Evolutionary conservation across 164 flowering plant species (phyloP), one percentile per base, ranked within the genome.

Genomic region (Piper longum): DNA sequence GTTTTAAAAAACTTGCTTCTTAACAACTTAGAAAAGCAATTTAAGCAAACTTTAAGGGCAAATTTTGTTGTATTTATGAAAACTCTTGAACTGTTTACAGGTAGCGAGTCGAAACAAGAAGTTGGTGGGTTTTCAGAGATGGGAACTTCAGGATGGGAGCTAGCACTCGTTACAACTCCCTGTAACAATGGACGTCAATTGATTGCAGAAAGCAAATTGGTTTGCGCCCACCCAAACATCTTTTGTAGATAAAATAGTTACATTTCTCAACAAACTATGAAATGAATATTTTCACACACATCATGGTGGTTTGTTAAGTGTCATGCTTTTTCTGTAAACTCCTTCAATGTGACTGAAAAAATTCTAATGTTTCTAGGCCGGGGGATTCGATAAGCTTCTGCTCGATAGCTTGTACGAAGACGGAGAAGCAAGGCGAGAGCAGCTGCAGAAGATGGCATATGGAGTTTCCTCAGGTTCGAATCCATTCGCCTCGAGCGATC

Each of bases 401-500:
- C 91, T 91, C 0, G 89, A 95, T 66, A 95, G 99, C 78, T 76
- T 95, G 69, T 95, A 95, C 54, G 97, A 88, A 39, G 93, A 95
- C 74, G 89, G 79, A 1, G 63, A 66, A 51, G 72, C 91, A 0
- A 76, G 96, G 72, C 82, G 12, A 48, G 14, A 81, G 7, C 90
- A 89, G 57, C 55, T 74, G 59, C 52, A 75, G 62, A 82, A 81
- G 64, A 84, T 85, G 41, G 90, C 85, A 4, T 86, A 79, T 62
- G 85, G 75, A 36, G 67, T 41, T 17, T 74, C 78, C 16, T 72
- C 58, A 74, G 51, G 62, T 19, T 77, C 63, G 43, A 86, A 81
- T 64, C 83, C 83, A 14, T 81, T 76, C 41, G 76, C 80, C n/a
- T 77, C 64, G 26, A 78, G 66, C 0, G 92, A 85, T 61, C 98